These are phyloP conservation scores for Pseudogymnoascus pannorum DNA, from an alignment of 2,329 filamentous ascomycete genomes.

Conservation along the genomic window DNA sequence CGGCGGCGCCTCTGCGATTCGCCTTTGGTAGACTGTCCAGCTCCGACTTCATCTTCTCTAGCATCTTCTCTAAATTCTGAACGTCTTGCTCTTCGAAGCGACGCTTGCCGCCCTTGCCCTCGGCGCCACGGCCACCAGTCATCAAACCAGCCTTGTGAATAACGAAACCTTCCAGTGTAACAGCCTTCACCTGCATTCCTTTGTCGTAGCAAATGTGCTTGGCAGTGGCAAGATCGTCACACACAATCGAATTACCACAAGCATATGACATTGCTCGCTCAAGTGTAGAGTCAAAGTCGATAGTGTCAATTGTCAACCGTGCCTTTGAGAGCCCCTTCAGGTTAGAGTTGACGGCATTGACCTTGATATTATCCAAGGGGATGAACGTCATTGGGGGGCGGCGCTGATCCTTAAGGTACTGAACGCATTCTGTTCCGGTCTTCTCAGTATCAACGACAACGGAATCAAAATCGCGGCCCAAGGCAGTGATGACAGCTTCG, in stretches of 20 bases:
- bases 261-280: conserved; percentile 92
- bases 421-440: conserved; percentile 86
- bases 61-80: conserved; percentile 71
- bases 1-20: conserved; percentile 66
- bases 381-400: conserved; percentile 88
- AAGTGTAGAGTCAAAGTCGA: conserved; percentile 82
- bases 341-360: conserved; percentile 81
- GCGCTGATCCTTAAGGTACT: conserved; percentile 86
- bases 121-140: conserved; percentile 83
- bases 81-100: conserved; percentile 87
- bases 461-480: conserved; percentile 89
- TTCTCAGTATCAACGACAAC: conserved; percentile 94
- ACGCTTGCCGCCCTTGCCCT: conserved; percentile 66
- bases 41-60: conserved; percentile 68
- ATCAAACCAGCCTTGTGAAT: conserved; percentile 96
- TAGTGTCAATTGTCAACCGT: conserved; percentile 87
- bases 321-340: conserved; percentile 83
- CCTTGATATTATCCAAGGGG: conserved; percentile 93
- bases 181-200: conserved; percentile 81
- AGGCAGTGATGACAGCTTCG: conserved; percentile 83
- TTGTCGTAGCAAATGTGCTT: conserved; percentile 84
- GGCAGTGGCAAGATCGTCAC: conserved; percentile 77
- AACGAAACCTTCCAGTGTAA: conserved; percentile 86
- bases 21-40: conserved; percentile 73
- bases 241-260: conserved; percentile 91